Evolutionary conservation across 768 basidiomycete species (phyloP), one percentile per base, ranked within the genome.

Genomic region (Phaffia australis): DNA sequence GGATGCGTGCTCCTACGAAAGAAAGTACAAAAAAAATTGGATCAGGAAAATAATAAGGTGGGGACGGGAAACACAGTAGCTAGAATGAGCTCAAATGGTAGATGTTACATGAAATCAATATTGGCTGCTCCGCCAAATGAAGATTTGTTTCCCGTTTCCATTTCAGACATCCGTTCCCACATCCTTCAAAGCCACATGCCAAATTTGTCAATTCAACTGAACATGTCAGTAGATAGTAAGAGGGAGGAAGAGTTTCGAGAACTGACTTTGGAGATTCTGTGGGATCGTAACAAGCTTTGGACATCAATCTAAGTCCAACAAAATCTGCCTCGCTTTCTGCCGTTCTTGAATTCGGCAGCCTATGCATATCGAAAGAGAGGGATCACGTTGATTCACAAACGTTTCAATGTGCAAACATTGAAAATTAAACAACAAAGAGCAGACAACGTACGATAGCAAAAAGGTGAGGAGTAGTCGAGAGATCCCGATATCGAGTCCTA

Each of bases 261-360:
- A 68, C 74, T 71, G 48, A 91, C 89, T 81, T 80, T 16, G 87
- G 83, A 3, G 88, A 82, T 25, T 85, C 87, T 21, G 75, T 78
- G 0, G 93, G 92, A 72, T 97, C 82, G 74, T 84, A 97, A 76
- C 93, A 98, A 0, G 91, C 93, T 70, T 60, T 81, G 59, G 89
- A 81, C 78, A 87, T 86, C 30, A 97, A 79, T 7, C 81, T 81
- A 56, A 97, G 75, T 9, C 94, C 93, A 60, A 98, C 86, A 32
- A 83, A 80, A 74, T 97, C 93, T 48, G 93, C 93, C 81, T 97
- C 92, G 3, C 81, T 78, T 75, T 98, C 93, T 56, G 87, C 83
- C 23, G 78, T 83, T 60, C 93, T 79, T 0, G 87, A 89, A 75
- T 95, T 89, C 0, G 93, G 93, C 1, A 93, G 81, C 25, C 87